Evolutionary conservation across 2,329 filamentous ascomycete species (phyloP).

Genomic region (Verruconis gallopava): DNA sequence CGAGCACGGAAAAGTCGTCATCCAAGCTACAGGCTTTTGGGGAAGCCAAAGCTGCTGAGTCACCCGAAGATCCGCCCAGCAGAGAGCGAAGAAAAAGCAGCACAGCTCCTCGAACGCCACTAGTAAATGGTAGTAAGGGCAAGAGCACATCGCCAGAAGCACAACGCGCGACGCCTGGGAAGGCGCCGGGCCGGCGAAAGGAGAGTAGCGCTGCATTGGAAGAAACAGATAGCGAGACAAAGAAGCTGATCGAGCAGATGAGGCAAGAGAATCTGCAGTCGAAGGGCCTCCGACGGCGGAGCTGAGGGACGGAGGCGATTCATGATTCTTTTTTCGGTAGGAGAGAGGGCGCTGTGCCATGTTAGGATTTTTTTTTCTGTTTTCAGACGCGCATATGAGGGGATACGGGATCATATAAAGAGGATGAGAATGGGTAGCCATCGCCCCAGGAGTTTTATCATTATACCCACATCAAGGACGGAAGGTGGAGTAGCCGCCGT

Average conservation of each 20-base stretch:
- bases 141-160: background rate
- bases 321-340: no score
- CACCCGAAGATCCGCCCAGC: no score
- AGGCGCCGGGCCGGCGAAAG: background rate
- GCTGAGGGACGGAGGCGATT: no score
- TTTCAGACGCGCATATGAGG: no score
- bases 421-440: no score
- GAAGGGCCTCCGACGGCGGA: conserved; percentile 3
- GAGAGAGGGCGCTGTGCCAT: no score
- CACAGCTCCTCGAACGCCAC: background rate
- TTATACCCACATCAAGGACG: no score
- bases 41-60: background rate
- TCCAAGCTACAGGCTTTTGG: background rate
- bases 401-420: no score
- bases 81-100: no score
- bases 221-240: background rate
- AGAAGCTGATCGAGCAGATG: conserved; percentile 6
- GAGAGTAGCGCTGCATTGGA: background rate
- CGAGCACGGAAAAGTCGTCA: background rate
- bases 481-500: no score
- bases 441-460: no score
- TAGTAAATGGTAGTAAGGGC: background rate
- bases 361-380: no score
- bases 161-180: background rate
- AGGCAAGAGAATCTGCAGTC: conserved; percentile 4